Evolutionary conservation across 345 rosid genomes (phyloP), one percentile per base, ranked within the genome.

Genomic region (Gossypium thurberi): DNA sequence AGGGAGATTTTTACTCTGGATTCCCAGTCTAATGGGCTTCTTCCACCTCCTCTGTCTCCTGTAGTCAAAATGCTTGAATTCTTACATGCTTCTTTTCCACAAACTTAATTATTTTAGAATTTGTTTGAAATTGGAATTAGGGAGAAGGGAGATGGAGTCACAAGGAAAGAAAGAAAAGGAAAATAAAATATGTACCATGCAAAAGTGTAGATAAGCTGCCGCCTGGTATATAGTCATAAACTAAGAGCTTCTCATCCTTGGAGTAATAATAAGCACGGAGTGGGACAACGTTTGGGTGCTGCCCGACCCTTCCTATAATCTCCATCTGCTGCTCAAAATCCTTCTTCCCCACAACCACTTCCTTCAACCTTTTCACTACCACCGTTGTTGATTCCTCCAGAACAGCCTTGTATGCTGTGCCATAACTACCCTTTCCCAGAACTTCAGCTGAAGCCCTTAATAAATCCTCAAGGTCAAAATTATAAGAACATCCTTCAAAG

Each of bases 291-390:
- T 84, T 89, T 40, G 84, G 86, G 66, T 94, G 93, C 75, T 86
- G 89, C 10, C 90, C 88, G 23, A 88, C 79, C 70, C 86, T 78
- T 48, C 97, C 89, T 6, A 91, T 85, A 53, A 82, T 77, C 82
- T 90, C 96, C 98, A 91, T 94, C 79, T 91, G 98, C 84, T 90
- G 97, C 68, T 94, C 98, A 40, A 94, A 94, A 42, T 94, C 97
- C 56, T 81, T 82, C 88, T 87, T 91, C 59, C 96, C 93, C 42
- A 82, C 91, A 21, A 80, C 87, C 55, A 94, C 92, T 78, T 91
- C 97, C 65, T 82, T 91, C 87, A 94, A 77, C 85, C 98, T 84
- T 78, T 94, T 94, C 43, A 94, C 97, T 59, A 90, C 98, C 21
- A 91, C 97, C 0, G 94, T 90, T 12, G 86, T 89, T n/a, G 92